Conservation (phyloP, 352 stramenopile genomes). For the Plasmopara viticola region DNA sequence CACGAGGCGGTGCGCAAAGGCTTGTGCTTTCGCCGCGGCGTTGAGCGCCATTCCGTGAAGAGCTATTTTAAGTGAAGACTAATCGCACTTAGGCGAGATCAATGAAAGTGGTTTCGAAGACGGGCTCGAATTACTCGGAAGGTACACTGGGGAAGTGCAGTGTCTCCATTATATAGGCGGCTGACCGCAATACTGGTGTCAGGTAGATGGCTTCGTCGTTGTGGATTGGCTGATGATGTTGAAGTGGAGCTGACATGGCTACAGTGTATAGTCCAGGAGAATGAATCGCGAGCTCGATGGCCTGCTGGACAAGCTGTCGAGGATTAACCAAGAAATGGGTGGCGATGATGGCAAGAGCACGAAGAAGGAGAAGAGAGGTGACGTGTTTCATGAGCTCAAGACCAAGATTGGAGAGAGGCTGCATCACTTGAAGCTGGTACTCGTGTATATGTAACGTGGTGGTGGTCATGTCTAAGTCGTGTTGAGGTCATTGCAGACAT, state of each 20-base stretch:
- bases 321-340: slow-evolving; percentile 79
- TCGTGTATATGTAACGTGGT: background rate
- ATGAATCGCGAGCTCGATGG: slow-evolving; percentile 80
- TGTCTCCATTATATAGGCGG: too few relatives aligned
- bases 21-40: slow-evolving; percentile 33
- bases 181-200: too few relatives aligned
- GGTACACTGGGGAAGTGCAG: slow-evolving; percentile 6
- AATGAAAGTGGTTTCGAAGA: slow-evolving; percentile 8
- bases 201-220: background rate
- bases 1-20: slow-evolving; percentile 69
- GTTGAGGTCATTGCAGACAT: slow-evolving; percentile 28
- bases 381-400: slow-evolving; percentile 80
- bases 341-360: slow-evolving; percentile 66
- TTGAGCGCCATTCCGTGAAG: slow-evolving; percentile 5
- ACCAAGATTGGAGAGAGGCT: slow-evolving; percentile 70
- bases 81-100: slow-evolving; percentile 22
- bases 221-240: slow-evolving; percentile 23
- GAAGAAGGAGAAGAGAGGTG: slow-evolving; percentile 52
- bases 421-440: slow-evolving; percentile 70
- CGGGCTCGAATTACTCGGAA: slow-evolving; percentile 19
- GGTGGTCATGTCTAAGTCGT: background rate
- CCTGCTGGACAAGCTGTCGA: slow-evolving; percentile 60
- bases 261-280: slow-evolving; percentile 14
- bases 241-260: slow-evolving; percentile 25
- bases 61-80: slow-evolving; percentile 12